Evolutionary conservation across 2,329 filamentous ascomycete species (phyloP), one percentile per base, ranked within the genome.

Genomic region (Aspergillus neotritici): DNA sequence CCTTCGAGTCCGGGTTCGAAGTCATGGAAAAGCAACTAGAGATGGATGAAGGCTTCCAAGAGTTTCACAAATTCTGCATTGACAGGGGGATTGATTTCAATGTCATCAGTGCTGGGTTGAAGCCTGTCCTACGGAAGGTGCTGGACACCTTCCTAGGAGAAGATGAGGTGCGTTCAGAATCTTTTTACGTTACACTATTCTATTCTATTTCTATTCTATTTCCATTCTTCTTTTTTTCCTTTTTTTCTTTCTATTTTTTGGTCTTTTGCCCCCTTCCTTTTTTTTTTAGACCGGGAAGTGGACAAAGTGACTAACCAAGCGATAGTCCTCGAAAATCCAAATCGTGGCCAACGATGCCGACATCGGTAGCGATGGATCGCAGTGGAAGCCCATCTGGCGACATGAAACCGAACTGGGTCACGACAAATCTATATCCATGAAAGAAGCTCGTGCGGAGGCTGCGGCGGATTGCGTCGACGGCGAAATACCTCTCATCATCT

Each of bases 281-380:
- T n/a, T 17, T 12, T 8, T 1, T 25, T 11, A 7, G 5, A 5
- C 7, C 30, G 10, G 13, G 8, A 5, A 12, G 4, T 34, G 13
- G 9, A 34, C 5, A 2, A 16, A 33, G 2, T 3, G n/a, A 33
- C 4, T 36, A 34, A n/a, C 25, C 34, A 13, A 40, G 9, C 28
- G n/a, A 11, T 13, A 63, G 56, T 75, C 76, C 5, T 63, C 73
- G 10, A 72, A 75, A 51, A 84, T 85, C 54, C 72, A 82, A 37
- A 84, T 85, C 50, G 79, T 85, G 25, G 82, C 82, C 53, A 86
- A 85, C 56, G 81, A 84, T 43, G 81, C 78, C 6, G 63, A 72
- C 31, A 83, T 84, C 52, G 72, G 68, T 4, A 63, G 68, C 9
- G 78, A 82, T 46, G 80, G 80, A 0, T 74, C 69, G 12, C 55